Conservation (phyloP, 2,329 filamentous ascomycete species). For the Pyrenochaeta sp. region DNA sequence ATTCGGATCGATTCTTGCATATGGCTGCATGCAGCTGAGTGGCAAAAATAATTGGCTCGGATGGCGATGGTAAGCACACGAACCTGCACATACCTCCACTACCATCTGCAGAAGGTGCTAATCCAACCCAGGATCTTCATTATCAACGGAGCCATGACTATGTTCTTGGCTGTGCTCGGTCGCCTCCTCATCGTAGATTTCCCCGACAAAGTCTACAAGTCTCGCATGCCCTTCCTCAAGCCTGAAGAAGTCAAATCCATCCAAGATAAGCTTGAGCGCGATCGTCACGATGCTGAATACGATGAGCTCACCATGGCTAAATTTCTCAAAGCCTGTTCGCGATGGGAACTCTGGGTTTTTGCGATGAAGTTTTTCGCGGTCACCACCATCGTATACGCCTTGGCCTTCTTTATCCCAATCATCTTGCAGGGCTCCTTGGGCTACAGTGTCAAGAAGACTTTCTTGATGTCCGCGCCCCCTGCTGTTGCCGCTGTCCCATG, state of each 20-base stretch:
- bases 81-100: neutral
- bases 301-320: slow-evolving; percentile 23
- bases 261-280: slow-evolving; percentile 25
- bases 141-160: slow-evolving; percentile 59
- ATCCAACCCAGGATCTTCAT: slow-evolving; percentile 59
- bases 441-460: slow-evolving; percentile 26
- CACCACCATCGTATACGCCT: slow-evolving; percentile 23
- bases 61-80: slow-evolving; percentile 18
- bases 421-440: slow-evolving; percentile 33
- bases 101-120: neutral
- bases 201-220: slow-evolving; percentile 36
- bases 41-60: slow-evolving; percentile 19
- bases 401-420: slow-evolving; percentile 33
- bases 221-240: slow-evolving; percentile 26
- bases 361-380: slow-evolving; percentile 26
- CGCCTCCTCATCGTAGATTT: slow-evolving; percentile 41
- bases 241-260: slow-evolving; percentile 20
- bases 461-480: slow-evolving; percentile 35
- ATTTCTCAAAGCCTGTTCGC: slow-evolving; percentile 12
- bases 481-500: slow-evolving; percentile 32
- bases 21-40: slow-evolving; percentile 46
- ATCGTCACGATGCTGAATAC: slow-evolving; percentile 24
- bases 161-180: slow-evolving; percentile 30
- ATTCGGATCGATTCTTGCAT: slow-evolving; percentile 61
- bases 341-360: slow-evolving; percentile 29